Evolutionary conservation across 768 basidiomycete species (phyloP), one percentile per base, ranked within the genome.

Genomic region (Hygrocybe punicea): DNA sequence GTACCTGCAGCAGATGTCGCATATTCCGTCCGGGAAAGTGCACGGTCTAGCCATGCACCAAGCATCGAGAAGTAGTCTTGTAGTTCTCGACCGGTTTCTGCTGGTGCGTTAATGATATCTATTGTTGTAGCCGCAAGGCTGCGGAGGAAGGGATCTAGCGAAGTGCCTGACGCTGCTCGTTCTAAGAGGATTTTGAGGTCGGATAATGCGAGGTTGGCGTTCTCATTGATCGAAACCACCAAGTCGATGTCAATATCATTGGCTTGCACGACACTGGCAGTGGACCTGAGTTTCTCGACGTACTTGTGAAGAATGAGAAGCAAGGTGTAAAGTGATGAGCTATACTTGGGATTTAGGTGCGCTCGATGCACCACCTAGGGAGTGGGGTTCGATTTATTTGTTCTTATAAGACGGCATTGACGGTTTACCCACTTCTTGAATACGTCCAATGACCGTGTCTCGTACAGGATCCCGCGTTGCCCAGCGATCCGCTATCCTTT

Each of bases 181-280:
- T 76, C 72, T 4, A 76, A 47, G n/a, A 76, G 47, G 2, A 60
- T 54, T 60, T 75, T 74, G 9, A 71, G 42, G 46, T 75, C 69
- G 6, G 56, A 34, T 2, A 75, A 56, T 21, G 65, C 60, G 16
- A 56, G 58, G 37, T 63, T 47, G n/a, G 69, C 49, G 46, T 63
- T 34, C 56, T 25, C 33, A 54, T 60, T n/a, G 37, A 40, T 46
- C 48, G 24, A 55, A 33, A 19, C 56, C 17, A 60, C 46, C 24
- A 50, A 44, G 9, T 57, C 49, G 21, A 48, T 46, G 21, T 49
- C 53, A 39, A 23, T 60, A 58, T 51, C 53, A 36, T 49, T 45
- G 24, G 53, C 57, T 14, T 59, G 42, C 21, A 58, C 48, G 10
- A 60, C 56, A 13, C 63, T 57, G 2, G 70, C 62, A 2, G 62